These are phyloP conservation scores for Biscogniauxia marginata DNA, from an alignment of 2,329 filamentous ascomycete species.

Conservation along the genomic window DNA sequence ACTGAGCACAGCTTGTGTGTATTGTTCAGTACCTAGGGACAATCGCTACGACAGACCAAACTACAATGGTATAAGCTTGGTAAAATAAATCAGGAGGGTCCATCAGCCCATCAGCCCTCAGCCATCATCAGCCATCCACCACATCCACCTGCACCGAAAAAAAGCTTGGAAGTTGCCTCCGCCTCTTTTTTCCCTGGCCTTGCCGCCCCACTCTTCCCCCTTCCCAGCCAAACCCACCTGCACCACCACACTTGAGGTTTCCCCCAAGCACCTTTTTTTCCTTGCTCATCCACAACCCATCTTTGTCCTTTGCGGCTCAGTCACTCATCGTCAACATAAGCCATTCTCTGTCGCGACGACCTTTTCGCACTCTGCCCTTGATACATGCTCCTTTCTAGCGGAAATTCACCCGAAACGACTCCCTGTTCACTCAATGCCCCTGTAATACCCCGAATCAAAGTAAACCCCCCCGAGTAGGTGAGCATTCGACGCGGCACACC, in stretches of 20 bases:
- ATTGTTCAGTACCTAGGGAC: not conserved
- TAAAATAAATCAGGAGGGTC: not conserved
- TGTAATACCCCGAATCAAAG: constrained; percentile 4
- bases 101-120: not conserved
- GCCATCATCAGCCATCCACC: not conserved
- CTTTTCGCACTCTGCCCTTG: constrained; percentile 7
- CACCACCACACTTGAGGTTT: constrained; percentile 31
- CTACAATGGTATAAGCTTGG: not conserved
- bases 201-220: not conserved
- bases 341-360: constrained; percentile 14
- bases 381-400: constrained; percentile 5
- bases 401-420: not conserved
- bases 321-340: constrained; percentile 28
- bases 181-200: constrained; percentile 22
- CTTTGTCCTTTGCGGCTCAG: constrained; percentile 32
- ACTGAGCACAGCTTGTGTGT: too few species aligned
- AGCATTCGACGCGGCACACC: constrained; percentile 22
- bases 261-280: constrained; percentile 32
- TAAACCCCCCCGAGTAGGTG: constrained; percentile 7
- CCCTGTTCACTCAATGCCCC: constrained; percentile 1
- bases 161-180: constrained; percentile 13
- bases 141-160: not conserved
- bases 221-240: constrained; percentile 27
- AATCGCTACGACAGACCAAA: not conserved
- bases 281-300: constrained; percentile 34